Evolutionary conservation across 116 monocot species (phyloP).

Genomic region (Papilionanthe hybrid): DNA sequence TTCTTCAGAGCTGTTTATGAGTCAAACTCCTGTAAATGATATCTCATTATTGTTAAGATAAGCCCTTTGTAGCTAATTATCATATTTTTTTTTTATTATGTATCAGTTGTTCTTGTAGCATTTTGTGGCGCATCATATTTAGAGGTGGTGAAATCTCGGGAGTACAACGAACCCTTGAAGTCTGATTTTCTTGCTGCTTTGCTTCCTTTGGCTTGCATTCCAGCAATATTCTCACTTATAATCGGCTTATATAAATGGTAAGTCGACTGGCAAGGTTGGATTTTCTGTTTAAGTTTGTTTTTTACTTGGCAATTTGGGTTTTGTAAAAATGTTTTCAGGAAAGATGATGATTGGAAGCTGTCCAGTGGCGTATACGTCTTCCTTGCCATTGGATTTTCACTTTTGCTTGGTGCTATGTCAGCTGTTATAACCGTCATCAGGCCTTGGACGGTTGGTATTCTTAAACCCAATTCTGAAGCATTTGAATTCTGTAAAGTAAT

Average conservation of each 20-base stretch:
- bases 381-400: constrained; percentile 72
- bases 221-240: constrained; percentile 71
- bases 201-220: constrained; percentile 87
- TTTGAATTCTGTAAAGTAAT: constrained; percentile 6
- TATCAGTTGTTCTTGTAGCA: constrained; percentile 81
- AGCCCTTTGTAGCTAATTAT: neutral
- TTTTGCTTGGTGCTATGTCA: constrained; percentile 82
- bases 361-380: constrained; percentile 84
- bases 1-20: neutral
- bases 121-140: constrained; percentile 93
- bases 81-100: constrained; percentile 4
- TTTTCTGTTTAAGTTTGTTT: neutral
- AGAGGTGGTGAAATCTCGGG: constrained; percentile 76
- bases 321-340: constrained; percentile 47
- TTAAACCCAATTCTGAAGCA: neutral
- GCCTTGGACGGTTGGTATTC: constrained; percentile 89
- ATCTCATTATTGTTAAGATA: neutral
- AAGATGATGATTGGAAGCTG: constrained; percentile 99
- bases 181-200: constrained; percentile 94
- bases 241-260: constrained; percentile 96
- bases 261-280: constrained; percentile 10
- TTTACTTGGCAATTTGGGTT: neutral
- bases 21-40: neutral
- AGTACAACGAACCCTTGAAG: constrained; percentile 63
- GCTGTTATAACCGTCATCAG: constrained; percentile 65